Evolutionary conservation across 345 rosid genomes (phyloP).

Genomic region (Dipteronia sinensis): DNA sequence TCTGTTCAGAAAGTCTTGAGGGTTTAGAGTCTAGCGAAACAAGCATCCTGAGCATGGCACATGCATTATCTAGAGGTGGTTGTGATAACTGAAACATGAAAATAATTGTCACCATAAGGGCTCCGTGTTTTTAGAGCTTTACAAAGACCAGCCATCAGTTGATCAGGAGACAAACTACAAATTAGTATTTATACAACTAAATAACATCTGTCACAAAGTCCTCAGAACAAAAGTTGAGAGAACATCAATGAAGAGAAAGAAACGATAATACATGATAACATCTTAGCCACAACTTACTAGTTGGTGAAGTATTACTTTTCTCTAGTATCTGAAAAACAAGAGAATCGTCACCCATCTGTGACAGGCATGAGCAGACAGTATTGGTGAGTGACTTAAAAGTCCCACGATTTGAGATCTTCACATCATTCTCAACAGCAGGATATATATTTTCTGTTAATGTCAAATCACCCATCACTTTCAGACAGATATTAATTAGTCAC

Average conservation of each 20-base stretch:
- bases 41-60: constrained; percentile 75
- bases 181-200: neutral
- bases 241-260: constrained; percentile 3
- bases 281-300: constrained; percentile 50
- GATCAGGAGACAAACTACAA: neutral
- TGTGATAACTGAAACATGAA: constrained; percentile 44
- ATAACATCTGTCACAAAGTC: neutral
- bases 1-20: constrained; percentile 63
- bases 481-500: constrained; percentile 15
- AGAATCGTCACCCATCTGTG: constrained; percentile 65
- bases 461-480: constrained; percentile 23
- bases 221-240: neutral
- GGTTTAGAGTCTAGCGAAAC: constrained; percentile 64
- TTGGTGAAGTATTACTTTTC: constrained; percentile 49
- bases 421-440: constrained; percentile 27
- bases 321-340: constrained; percentile 61
- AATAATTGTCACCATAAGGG: constrained; percentile 4
- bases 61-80: constrained; percentile 59
- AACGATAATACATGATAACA: neutral
- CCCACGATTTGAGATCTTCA: constrained; percentile 35
- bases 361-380: constrained; percentile 52
- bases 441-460: constrained; percentile 45
- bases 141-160: neutral
- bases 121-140: constrained; percentile 2
- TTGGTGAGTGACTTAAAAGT: constrained; percentile 50